Evolutionary conservation across 2,329 filamentous ascomycete species (phyloP).

Genomic region (Colletotrichum eleusines): DNA sequence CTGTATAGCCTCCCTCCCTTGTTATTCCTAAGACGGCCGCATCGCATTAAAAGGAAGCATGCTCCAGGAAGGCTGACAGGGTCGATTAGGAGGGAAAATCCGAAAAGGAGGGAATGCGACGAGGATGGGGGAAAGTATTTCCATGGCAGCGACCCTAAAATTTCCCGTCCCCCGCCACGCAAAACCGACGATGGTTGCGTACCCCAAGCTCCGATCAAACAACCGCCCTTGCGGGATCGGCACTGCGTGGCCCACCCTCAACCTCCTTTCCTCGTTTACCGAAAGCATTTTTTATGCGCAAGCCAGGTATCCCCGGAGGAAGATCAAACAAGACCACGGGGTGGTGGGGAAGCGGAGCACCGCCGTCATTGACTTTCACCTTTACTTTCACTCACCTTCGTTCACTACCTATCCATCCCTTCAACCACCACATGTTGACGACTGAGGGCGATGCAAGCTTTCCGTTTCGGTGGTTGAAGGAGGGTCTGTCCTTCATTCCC

Average conservation of each 20-base stretch:
- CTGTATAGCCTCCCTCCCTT: neutral
- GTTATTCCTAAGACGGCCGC: too few species aligned
- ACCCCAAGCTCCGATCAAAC: constrained; percentile 35
- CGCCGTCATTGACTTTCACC: constrained; percentile 2
- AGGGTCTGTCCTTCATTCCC: neutral
- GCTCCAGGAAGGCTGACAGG: neutral
- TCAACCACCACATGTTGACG: neutral
- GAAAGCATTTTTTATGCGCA: constrained; percentile 31
- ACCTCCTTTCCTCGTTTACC: constrained; percentile 22
- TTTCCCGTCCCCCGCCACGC: neutral
- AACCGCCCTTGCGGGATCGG: constrained; percentile 21
- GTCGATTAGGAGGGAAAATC: neutral
- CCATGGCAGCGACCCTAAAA: neutral
- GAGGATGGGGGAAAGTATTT: neutral
- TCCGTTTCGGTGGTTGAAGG: neutral
- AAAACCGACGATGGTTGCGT: neutral
- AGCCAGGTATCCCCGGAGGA: constrained; percentile 21
- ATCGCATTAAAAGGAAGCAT: neutral
- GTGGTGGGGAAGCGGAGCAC: neutral
- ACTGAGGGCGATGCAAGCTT: neutral
- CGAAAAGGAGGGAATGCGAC: neutral
- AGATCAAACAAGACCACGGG: constrained; percentile 34
- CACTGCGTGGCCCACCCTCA: neutral
- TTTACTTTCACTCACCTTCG: neutral
- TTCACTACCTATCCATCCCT: neutral